Conservation (phyloP, 257 asterid genomes). For the Lycium barbarum region DNA sequence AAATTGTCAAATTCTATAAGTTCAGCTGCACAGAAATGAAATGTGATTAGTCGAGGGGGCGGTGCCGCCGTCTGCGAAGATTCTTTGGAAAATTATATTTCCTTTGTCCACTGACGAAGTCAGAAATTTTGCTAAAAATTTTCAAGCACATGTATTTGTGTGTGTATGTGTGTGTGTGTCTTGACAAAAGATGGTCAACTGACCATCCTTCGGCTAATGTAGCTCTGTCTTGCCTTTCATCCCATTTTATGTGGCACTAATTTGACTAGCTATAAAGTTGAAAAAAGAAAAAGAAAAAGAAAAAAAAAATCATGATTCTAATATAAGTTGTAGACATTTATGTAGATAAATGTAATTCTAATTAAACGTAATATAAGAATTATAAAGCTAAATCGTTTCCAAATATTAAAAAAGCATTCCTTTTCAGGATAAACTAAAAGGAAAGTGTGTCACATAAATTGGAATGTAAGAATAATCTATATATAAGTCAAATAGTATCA, state of each 20-base stretch:
- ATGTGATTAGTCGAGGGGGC: neutral
- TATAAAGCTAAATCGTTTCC: neutral
- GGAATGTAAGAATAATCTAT: neutral
- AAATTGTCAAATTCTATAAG: slow-evolving; percentile 42
- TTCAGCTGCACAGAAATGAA: slow-evolving; percentile 39
- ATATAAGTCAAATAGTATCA: neutral
- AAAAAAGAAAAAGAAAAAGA: neutral
- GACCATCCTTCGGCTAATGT: neutral
- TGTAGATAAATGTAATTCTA: neutral
- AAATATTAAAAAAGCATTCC: neutral
- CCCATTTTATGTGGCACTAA: neutral
- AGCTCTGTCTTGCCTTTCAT: neutral
- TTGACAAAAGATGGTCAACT: neutral
- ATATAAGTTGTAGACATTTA: neutral
- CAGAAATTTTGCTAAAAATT: neutral
- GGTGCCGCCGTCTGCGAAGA: neutral
- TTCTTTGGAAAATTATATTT: neutral
- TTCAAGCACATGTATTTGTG: neutral
- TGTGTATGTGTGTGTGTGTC: too few species aligned
- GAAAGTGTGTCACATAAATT: too few species aligned
- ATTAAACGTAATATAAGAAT: neutral
- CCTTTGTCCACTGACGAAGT: neutral
- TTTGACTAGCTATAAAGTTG: neutral
- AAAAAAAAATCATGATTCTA: neutral
- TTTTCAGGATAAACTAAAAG: neutral